Percentiles rank a stretch among this genome's conserved stretches.
Evolutionary conservation across 2,329 filamentous ascomycete species (phyloP).

Genomic region (Trichophyton schoenleinii): DNA sequence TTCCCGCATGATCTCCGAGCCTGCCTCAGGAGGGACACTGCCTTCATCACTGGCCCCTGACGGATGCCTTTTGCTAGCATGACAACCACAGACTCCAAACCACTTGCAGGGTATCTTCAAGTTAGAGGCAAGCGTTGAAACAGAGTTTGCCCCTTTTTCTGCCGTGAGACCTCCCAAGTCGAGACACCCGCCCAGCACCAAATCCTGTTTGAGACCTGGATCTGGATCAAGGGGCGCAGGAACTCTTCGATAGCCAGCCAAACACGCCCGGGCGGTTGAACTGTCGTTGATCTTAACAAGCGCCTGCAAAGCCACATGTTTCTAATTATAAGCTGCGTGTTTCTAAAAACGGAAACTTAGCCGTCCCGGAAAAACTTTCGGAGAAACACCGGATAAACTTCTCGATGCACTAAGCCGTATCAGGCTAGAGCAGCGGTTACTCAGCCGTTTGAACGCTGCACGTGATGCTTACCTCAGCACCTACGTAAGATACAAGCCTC

Average conservation of each 20-base stretch:
- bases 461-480: background rate
- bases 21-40: background rate
- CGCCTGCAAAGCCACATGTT: background rate
- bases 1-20: background rate
- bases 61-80: background rate
- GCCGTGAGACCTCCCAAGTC: background rate
- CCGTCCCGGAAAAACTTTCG: background rate
- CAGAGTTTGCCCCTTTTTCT: background rate
- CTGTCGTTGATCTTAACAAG: background rate
- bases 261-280: too few relatives aligned
- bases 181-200: background rate
- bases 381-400: background rate
- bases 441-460: background rate
- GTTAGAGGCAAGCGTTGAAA: background rate
- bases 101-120: background rate
- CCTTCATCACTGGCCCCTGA: background rate
- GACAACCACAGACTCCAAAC: background rate
- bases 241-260: too few relatives aligned
- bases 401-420: background rate
- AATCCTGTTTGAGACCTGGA: background rate
- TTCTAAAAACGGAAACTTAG: background rate
- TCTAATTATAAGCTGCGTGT: background rate
- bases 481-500: conserved; percentile 2
- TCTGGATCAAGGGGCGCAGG: background rate
- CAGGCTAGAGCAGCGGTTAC: background rate